These are phyloP conservation scores for Camillea tinctor DNA, from an alignment of 2,329 filamentous ascomycete species.

Conservation along the genomic window DNA sequence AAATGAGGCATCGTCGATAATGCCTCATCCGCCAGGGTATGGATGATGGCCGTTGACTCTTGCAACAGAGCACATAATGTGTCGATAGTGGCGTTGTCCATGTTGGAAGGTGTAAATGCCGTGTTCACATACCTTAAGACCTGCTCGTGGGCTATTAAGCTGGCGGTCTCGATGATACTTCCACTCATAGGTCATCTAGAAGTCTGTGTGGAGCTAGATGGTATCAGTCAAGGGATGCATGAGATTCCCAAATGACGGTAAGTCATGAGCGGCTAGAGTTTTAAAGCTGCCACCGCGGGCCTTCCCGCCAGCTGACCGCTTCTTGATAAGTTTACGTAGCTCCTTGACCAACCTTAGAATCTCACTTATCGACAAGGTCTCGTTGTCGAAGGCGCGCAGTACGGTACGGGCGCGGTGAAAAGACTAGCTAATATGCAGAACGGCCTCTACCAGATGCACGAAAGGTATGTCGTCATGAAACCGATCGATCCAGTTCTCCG, in stretches of 20 bases:
- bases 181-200: constrained; percentile 43
- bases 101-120: constrained; percentile 6
- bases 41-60: constrained; percentile 26
- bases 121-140: constrained; percentile 31
- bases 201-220: constrained; percentile 36
- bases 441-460: constrained; percentile 31
- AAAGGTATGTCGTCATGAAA: constrained; percentile 30
- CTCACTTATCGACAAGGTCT: constrained; percentile 8
- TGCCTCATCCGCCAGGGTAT: constrained; percentile 32
- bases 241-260: constrained; percentile 10
- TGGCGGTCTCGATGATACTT: constrained; percentile 39
- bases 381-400: constrained; percentile 14
- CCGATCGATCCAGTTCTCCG: constrained; percentile 29
- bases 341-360: constrained; percentile 30
- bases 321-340: constrained; percentile 31
- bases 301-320: constrained; percentile 31
- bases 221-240: constrained; percentile 14
- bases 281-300: constrained; percentile 35
- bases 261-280: constrained; percentile 19
- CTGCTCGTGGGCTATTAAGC: constrained; percentile 37
- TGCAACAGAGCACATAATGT: constrained; percentile 13
- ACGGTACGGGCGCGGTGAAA: constrained; percentile 33
- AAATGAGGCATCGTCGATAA: constrained; percentile 38
- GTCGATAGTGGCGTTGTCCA: constrained; percentile 7
- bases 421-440: constrained; percentile 24